Evolutionary conservation across 2,329 filamentous ascomycete genomes (phyloP), one percentile per base, ranked within the genome.

Genomic region (Trematosphaeria pertusa): DNA sequence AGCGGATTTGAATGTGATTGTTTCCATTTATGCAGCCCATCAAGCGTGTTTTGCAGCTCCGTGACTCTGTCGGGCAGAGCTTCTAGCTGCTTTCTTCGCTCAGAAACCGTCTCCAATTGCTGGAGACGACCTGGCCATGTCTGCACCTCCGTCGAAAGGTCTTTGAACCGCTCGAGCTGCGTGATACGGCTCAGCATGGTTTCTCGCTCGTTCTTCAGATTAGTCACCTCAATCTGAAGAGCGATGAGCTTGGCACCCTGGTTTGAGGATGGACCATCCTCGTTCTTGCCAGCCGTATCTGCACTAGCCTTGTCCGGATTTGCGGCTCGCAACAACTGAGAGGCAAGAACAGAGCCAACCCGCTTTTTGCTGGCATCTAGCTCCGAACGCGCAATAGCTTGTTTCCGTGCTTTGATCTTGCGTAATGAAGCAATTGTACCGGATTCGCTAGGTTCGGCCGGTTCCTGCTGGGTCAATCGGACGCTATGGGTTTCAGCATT

Each of bases 341-440:
- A 4, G 21, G 5, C 21, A 37, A 9, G 19, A 26, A 24, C n/a
- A 17, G 8, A 14, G 14, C 21, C 14, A 2, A 34, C 6, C 35
- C 20, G 12, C 36, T 15, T 7, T 12, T 12, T 22, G 19, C 36
- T 12, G 14, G 17, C 17, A n/a, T 42, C 39, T 11, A 32, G 18
- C 20, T 37, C 35, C 4, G 11, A 4, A 5, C 17, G 7, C 7
- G 30, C 30, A 7, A 24, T 28, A 6, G 28, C 38, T 18, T n/a
- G 38, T 24, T 42, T 42, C n/a, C n/a, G 33, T 7, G 28, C 38
- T n/a, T 26, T 34, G 9, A 34, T 22, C 5, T 19, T 14, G 19
- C 38, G 38, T n/a, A 43, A 10, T n/a, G 40, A 35, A 21, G 12
- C 21, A 4, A 43, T 30, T 3, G 40, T 43, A 19, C 31, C 21